Evolutionary conservation across 2,329 filamentous ascomycete genomes (phyloP), one percentile per base, ranked within the genome.

Genomic region (Ophiocordyceps polyrhachis-furcata): DNA sequence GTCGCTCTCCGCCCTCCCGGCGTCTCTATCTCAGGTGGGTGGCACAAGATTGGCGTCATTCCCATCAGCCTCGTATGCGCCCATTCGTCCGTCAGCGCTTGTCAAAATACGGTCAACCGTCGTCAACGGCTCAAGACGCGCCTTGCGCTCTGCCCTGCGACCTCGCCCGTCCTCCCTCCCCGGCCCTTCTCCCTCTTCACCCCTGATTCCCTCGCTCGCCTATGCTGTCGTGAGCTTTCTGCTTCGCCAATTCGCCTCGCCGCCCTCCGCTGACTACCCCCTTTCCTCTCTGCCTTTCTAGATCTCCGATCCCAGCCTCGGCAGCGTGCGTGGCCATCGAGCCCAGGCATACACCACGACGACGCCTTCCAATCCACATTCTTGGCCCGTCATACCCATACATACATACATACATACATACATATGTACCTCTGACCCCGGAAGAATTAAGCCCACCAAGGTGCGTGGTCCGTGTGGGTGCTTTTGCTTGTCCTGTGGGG

Each of bases 281-380:
- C 11, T 15, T 12, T n/a, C 13, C 37, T 37, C 37, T 40, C 41
- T 17, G 28, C 17, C 1, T 31, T 20, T 40, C 32, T n/a, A 74
- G 71, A 66, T 69, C 65, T 44, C 63, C 61, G 52, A 65, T 49
- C 67, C 70, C 41, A 74, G 70, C 53, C 70, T 11, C 71, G 50
- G 60, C 21, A 23, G 21, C 21, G 21, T 23, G 51, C 46, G 60
- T 63, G 45, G 57, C 64, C 65, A 53, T 61, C 62, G 35, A 38
- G 2, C 35, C 35, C n/a, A 19, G 35, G 35, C n/a, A 38, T 23
- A 23, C 21, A 20, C 20, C 35, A 38, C 35, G 35, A 38, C 35
- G 35, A 38, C 35, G 35, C 35, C 35, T 19, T 38, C n/a, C n/a
- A 38, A 38, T 38, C n/a, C 35, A 48, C 60, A 56, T 45, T 59